Evolutionary conservation across 2,329 filamentous ascomycete species (phyloP), one percentile per base, ranked within the genome.

Genomic region (Fusarium nanum): DNA sequence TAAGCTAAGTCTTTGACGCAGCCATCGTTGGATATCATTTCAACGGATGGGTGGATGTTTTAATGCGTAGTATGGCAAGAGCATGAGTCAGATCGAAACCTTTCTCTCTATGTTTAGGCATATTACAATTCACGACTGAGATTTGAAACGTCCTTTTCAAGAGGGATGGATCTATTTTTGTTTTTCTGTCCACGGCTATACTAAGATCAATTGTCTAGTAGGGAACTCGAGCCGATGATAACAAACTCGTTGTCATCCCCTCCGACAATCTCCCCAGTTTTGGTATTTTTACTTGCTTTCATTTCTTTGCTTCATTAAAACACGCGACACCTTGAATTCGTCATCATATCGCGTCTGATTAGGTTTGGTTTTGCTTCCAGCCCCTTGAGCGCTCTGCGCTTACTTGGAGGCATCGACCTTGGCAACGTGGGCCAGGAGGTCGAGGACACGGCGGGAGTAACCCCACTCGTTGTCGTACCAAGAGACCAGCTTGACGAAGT

Each of bases 391-490:
- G 56, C 67, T 74, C 65, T 73, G 54, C 71, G 62, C 72, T 80
- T 84, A 87, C 76, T 87, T 84, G 81, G 81, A 79, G 78, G 80
- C 87, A 78, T 94, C 92, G 73, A 91, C 90, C 88, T 93, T 92
- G 83, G 92, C 86, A 78, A 94, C 88, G 87, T 94, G 92, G 84
- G 87, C 86, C 81, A 89, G 81, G 78, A 96, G 92, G 85, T 96
- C 92, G 76, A 94, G 86, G 79, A 94, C 92, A 90, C 92, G 96
- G 87, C 94, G 94, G 84, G 93, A 97, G 92, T 99, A 98, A 81
- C 94, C 96, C 94, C 94, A 98, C 90, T 98, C 95, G 89, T 98
- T 98, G 89, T 97, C 94, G 86, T 97, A 97, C 96, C 95, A 98
- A 79, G 91, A 91, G 82, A 98, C 92, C 71, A 99, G 89, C 92